Conservation (phyloP, 768 basidiomycete genomes). For the Pisolithus marmoratus region DNA sequence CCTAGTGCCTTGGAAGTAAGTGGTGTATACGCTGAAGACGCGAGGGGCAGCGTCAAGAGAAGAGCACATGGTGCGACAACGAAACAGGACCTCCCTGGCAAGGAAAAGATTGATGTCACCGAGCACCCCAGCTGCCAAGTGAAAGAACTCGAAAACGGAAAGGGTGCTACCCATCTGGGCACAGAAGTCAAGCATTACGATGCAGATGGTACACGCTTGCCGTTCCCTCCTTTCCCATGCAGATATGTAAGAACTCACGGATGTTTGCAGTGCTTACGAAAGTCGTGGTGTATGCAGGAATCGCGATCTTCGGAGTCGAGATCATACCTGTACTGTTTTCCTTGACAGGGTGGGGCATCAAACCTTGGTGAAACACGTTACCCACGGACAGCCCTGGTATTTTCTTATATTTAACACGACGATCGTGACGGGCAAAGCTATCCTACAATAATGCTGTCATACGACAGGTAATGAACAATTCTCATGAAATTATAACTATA, state of each 20-base stretch:
- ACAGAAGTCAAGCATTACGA: conserved; percentile 66
- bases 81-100: conserved; percentile 4
- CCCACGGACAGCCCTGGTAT: too few species aligned
- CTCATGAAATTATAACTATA: too few species aligned
- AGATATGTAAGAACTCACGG: conserved; percentile 1
- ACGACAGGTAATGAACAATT: too few species aligned
- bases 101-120: conserved; percentile 24
- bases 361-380: conserved; percentile 24
- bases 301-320: conserved; percentile 63
- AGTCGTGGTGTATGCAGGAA: conserved; percentile 85
- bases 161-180: conserved; percentile 13
- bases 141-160: conserved; percentile 24
- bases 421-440: too few species aligned
- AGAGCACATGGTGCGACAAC: conserved; percentile 13
- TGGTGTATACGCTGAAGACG: conserved; percentile 38
- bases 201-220: conserved; percentile 61
- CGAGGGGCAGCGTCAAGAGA: conserved; percentile 25
- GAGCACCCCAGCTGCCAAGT: conserved; percentile 16
- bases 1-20: conserved; percentile 38
- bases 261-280: conserved; percentile 68
- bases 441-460: too few species aligned
- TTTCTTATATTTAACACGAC: too few species aligned
- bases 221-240: conserved; percentile 1
- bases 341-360: conserved; percentile 61
- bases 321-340: conserved; percentile 65